Conservation (phyloP, 192 early-diverging fungal species). For the Coemansia sp. region DNA sequence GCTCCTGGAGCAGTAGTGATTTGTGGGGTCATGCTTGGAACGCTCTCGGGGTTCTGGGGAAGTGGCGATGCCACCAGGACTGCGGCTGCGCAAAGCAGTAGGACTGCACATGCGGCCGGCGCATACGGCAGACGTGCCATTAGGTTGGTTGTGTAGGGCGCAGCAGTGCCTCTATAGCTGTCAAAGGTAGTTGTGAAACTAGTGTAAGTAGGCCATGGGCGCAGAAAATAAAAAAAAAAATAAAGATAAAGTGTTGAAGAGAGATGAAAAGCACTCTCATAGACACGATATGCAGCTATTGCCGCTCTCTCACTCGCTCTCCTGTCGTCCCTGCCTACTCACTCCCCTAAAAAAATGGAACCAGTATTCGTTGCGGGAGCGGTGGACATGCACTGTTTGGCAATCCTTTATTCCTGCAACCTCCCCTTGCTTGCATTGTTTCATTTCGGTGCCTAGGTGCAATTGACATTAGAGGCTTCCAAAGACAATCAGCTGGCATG, state of each 20-base stretch:
- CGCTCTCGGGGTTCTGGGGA: neutral
- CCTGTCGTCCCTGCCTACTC: neutral
- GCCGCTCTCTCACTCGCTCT: neutral
- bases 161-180: neutral
- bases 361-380: neutral
- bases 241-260: neutral
- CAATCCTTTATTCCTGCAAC: constrained; percentile 4
- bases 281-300: neutral
- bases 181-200: neutral
- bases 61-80: constrained; percentile 1
- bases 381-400: neutral
- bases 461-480: neutral
- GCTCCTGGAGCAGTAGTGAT: neutral
- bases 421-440: neutral
- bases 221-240: neutral
- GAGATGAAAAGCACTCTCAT: neutral
- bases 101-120: neutral
- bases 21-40: neutral
- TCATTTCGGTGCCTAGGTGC: neutral
- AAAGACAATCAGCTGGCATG: constrained; percentile 1
- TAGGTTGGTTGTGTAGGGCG: neutral
- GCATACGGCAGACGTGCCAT: constrained; percentile 4
- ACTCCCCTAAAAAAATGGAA: neutral
- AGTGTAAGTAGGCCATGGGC: neutral
- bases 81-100: neutral